These are phyloP conservation scores for Ligustrum vulgare DNA, from an alignment of 257 asterid species.

Conservation along the genomic window DNA sequence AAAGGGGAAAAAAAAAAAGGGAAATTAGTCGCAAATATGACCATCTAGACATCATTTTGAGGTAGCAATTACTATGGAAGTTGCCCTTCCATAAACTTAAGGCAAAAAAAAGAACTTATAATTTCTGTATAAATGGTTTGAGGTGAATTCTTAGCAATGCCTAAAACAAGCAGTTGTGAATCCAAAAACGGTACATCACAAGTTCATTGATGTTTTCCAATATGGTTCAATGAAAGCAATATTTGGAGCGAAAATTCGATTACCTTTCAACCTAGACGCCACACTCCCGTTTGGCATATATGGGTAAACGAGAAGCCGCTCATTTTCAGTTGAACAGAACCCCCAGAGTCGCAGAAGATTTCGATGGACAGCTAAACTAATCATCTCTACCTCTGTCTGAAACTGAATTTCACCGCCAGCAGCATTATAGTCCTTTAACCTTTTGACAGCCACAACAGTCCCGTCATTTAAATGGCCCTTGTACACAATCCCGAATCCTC, in stretches of 20 bases:
- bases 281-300: conserved; percentile 91
- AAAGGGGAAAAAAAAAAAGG: neutral
- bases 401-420: conserved; percentile 92
- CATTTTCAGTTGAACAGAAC: conserved; percentile 83
- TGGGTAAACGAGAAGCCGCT: conserved; percentile 84
- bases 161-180: neutral
- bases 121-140: no score
- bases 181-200: neutral
- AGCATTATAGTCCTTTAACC: conserved; percentile 78
- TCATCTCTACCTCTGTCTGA: conserved; percentile 90
- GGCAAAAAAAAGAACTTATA: neutral
- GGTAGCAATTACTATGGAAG: neutral
- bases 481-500: conserved; percentile 91
- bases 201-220: neutral
- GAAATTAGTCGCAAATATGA: neutral
- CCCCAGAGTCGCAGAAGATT: conserved; percentile 94
- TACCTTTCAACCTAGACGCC: conserved; percentile 80
- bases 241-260: neutral
- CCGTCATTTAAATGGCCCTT: conserved; percentile 75
- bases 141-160: no score
- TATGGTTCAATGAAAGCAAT: neutral
- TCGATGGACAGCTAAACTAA: conserved; percentile 88
- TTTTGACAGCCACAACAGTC: conserved; percentile 86
- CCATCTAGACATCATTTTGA: neutral
- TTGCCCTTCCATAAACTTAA: neutral